Evolutionary conservation across 2,329 filamentous ascomycete species (phyloP).

Genomic region (Xylariaceae sp.): DNA sequence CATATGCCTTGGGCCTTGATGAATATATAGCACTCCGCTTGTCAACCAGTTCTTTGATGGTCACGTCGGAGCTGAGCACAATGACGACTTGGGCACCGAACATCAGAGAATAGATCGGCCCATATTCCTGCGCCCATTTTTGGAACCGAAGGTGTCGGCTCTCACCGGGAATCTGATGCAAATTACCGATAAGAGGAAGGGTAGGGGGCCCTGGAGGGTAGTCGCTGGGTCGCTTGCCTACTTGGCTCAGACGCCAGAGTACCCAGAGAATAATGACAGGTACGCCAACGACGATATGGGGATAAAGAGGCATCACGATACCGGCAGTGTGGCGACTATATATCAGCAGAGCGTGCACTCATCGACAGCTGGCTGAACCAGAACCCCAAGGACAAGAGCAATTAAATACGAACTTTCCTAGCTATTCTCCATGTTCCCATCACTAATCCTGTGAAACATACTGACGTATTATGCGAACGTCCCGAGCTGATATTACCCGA

Average conservation of each 20-base stretch:
- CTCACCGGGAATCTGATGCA: conserved; percentile 44
- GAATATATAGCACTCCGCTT: conserved; percentile 48
- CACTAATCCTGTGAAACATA: too few relatives aligned
- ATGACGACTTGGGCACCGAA: conserved; percentile 45
- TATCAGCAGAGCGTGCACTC: background rate
- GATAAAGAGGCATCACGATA: too few relatives aligned
- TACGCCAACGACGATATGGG: background rate
- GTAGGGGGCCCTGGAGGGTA: conserved; percentile 49
- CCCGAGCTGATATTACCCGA: too few relatives aligned
- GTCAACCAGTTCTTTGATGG: conserved; percentile 49
- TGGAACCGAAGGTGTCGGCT: conserved; percentile 43
- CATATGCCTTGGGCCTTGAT: conserved; percentile 39
- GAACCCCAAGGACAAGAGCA: too few relatives aligned
- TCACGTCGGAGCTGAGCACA: conserved; percentile 41
- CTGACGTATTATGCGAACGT: too few relatives aligned
- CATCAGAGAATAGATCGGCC: conserved; percentile 46
- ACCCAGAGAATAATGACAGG: background rate
- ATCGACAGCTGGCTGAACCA: too few relatives aligned
- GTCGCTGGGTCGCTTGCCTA: conserved; percentile 29
- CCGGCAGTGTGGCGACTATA: background rate
- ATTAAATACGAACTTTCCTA: too few relatives aligned
- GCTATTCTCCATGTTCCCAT: too few relatives aligned
- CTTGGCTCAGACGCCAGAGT: background rate
- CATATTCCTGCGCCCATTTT: conserved; percentile 49
- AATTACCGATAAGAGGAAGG: conserved; percentile 47